Evolutionary conservation across 495 filamentous ascomycete species (phyloP), one percentile per base, ranked within the genome.

Genomic region (Penicillium robsamsonii): DNA sequence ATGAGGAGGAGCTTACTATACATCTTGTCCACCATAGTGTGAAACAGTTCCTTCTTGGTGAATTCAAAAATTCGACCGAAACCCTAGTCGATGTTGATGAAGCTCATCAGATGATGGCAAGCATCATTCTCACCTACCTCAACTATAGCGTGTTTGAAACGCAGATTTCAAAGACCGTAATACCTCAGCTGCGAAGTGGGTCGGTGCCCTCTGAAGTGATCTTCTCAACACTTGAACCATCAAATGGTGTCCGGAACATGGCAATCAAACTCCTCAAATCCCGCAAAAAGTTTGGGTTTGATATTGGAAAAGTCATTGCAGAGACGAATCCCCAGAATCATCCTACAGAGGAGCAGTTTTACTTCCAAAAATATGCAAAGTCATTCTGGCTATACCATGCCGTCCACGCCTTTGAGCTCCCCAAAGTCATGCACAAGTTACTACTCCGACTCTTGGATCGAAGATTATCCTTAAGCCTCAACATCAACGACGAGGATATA

Each of bases 61-160:
- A 44, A 24, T 24, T 24, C 24, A 44, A 24, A 44, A 10, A 44
- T 11, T 20, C 33, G 33, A 37, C 13, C 5, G 13, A 37, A 37
- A 15, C 33, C 13, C 13, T 37, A 37, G 33, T 37, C 11, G 25
- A 44, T 12, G 11, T 13, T 11, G 42, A 44, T 44, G 17, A 44
- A 13, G 42, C 42, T 44, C 42, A 44, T 44, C 42, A 24, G 10
- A 25, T 44, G 42, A 20, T 44, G 42, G 17, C 42, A 44, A 24
- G 24, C 5, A 24, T 44, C 42, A 44, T 44, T 7, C 4, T 44
- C 24, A 44, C 42, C 42, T 44, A 44, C 13, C 42, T 44, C 18
- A 44, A 44, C 42, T 44, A 44, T 4, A 25, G 42, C 42, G 11
- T 44, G n/a, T 44, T 44, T 15, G 42, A 44, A 44, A 44, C 18